Percentiles rank a stretch among this genome's conserved stretches.
phyloP scores from a whole-genome alignment of 371 early-diverging fungal genomes.

The Dichotomocladium elegans region DNA sequence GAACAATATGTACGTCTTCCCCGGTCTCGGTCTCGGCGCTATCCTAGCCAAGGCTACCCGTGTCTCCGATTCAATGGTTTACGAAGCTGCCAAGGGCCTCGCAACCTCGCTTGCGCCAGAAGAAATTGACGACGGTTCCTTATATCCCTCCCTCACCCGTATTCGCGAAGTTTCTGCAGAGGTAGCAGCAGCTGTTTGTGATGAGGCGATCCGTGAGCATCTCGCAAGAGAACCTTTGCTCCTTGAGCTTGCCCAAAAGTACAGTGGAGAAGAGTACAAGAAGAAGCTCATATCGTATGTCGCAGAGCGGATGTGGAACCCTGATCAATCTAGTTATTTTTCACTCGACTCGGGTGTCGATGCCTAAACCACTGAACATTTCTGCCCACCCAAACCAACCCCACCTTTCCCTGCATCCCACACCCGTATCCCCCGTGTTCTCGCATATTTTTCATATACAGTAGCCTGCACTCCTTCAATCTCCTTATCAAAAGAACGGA shows the following conservation, averaged over 20 bases:
- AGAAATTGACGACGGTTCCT: conserved; percentile 58
- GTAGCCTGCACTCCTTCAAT: conserved; percentile 1
- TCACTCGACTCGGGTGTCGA: background rate
- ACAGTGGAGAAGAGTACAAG: background rate
- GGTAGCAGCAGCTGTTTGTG: conserved; percentile 75
- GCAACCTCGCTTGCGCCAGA: conserved; percentile 67
- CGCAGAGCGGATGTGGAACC: conserved; percentile 7
- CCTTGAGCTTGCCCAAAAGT: background rate
- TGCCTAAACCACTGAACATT: background rate
- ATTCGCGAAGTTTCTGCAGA: conserved; percentile 77
- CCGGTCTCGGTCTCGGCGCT: conserved; percentile 85
- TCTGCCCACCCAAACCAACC: background rate
- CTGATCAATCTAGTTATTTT: conserved; percentile 1
- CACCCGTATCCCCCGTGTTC: background rate
- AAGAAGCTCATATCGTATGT: conserved; percentile 2
- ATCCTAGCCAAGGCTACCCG: conserved; percentile 61
- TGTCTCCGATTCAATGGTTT: conserved; percentile 81
- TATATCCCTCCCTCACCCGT: conserved; percentile 80
- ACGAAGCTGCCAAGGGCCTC: conserved; percentile 72
- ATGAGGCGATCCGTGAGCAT: conserved; percentile 62
- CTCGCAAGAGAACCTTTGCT: conserved; percentile 23
- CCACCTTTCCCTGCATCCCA: background rate
- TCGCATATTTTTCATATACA: background rate
- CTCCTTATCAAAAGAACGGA: background rate
- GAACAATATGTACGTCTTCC: conserved; percentile 51